Conservation (phyloP, 2,329 filamentous ascomycete species). For the Rhytidhysteron rufulum region DNA sequence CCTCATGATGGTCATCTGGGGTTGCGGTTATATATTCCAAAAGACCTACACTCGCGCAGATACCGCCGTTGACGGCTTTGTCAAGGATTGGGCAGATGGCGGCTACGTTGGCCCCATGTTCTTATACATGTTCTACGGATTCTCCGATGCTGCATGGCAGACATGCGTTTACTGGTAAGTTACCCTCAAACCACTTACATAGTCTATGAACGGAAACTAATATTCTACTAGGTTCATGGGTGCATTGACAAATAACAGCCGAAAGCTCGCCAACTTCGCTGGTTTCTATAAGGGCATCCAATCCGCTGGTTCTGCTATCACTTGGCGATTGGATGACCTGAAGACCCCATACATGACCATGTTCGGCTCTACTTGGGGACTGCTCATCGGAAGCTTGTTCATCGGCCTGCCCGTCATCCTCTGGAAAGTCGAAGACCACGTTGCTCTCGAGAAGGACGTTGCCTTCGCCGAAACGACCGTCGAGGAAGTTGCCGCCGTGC, state of each 20-base stretch:
- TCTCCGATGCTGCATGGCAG: constrained; percentile 86
- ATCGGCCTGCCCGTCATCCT: constrained; percentile 77
- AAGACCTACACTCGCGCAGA: constrained; percentile 51
- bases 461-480: constrained; percentile 80
- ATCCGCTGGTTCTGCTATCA: constrained; percentile 77
- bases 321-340: constrained; percentile 64
- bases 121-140: constrained; percentile 80
- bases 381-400: constrained; percentile 69
- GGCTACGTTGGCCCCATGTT: constrained; percentile 77
- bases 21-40: constrained; percentile 77
- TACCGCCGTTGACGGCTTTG: constrained; percentile 21
- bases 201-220: not conserved
- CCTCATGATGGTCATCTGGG: constrained; percentile 76
- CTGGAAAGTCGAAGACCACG: constrained; percentile 75
- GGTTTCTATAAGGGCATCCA: constrained; percentile 90
- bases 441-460: constrained; percentile 76
- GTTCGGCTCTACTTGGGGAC: constrained; percentile 72
- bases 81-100: constrained; percentile 61
- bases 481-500: constrained; percentile 66
- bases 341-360: constrained; percentile 63
- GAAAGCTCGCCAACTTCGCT: constrained; percentile 86
- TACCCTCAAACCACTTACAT: not conserved
- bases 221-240: constrained; percentile 71
- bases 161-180: constrained; percentile 77
- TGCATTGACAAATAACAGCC: constrained; percentile 84